A percentile compares a stretch with the other conserved stretches of the same genome.
These are phyloP conservation scores for Solanum bulbocastanum DNA, from an alignment of 257 asterid species.

Conservation along the genomic window DNA sequence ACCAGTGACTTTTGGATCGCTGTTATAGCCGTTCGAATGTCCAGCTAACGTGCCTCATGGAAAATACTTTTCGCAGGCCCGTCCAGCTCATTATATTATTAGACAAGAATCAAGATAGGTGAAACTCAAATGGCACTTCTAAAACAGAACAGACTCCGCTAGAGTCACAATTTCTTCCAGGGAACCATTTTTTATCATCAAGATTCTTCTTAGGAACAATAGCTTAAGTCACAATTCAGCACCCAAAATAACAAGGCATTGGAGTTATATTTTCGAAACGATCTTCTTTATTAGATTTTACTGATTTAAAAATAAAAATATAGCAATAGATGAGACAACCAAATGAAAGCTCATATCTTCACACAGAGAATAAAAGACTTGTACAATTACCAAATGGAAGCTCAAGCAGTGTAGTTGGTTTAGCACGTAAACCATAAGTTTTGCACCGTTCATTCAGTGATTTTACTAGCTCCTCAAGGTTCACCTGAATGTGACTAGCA, in stretches of 20 bases:
- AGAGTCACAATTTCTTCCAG: background rate
- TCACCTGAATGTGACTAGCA: conserved; percentile 57
- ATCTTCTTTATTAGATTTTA: background rate
- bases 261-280: background rate
- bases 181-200: background rate
- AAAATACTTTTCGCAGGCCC: conserved; percentile 63
- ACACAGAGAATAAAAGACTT: background rate
- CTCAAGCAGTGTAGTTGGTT: conserved; percentile 81
- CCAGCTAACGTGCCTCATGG: conserved; percentile 88
- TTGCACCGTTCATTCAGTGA: conserved; percentile 84
- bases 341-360: background rate
- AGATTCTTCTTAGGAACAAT: background rate
- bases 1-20: conserved; percentile 8
- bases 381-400: conserved; percentile 79
- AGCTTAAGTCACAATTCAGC: background rate
- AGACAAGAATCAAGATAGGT: background rate
- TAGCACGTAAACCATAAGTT: conserved; percentile 85
- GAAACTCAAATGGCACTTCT: background rate
- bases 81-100: conserved; percentile 44
- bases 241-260: background rate
- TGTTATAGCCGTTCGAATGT: conserved; percentile 63
- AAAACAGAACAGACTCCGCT: background rate
- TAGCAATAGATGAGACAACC: background rate
- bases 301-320: background rate
- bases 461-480: conserved; percentile 80